Conservation (phyloP, 2,329 filamentous ascomycete species). For the Trichoderma pleuroti region DNA sequence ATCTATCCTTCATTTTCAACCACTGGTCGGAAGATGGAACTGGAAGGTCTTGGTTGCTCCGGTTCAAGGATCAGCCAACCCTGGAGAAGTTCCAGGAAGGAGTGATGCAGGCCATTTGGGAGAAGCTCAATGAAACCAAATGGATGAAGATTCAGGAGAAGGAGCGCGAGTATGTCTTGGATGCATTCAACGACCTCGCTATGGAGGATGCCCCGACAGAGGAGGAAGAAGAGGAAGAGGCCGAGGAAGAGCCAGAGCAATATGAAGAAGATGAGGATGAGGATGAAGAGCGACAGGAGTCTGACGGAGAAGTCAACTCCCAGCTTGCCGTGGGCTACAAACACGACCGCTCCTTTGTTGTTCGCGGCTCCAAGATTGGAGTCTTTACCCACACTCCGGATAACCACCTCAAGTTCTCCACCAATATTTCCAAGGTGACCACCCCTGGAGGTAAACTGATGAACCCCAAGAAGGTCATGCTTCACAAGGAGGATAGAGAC, state of each 20-base stretch:
- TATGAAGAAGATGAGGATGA: constrained; percentile 72
- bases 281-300: constrained; percentile 71
- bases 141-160: constrained; percentile 91
- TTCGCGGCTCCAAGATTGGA: constrained; percentile 95
- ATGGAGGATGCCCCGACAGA: constrained; percentile 70
- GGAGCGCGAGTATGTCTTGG: constrained; percentile 89
- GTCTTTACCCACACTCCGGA: constrained; percentile 96
- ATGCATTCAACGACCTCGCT: constrained; percentile 89
- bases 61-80: constrained; percentile 79
- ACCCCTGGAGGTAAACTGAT: constrained; percentile 84
- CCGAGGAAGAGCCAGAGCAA: constrained; percentile 56
- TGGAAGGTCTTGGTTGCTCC: constrained; percentile 91
- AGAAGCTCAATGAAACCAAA: constrained; percentile 89
- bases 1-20: constrained; percentile 98
- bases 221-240: constrained; percentile 37
- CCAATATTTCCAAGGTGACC: constrained; percentile 93
- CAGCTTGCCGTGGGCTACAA: constrained; percentile 95
- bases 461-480: constrained; percentile 94
- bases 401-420: constrained; percentile 92
- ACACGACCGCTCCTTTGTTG: constrained; percentile 93
- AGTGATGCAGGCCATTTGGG: constrained; percentile 93
- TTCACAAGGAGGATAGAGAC: constrained; percentile 85
- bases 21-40: constrained; percentile 85
- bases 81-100: constrained; percentile 89
- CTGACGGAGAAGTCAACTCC: constrained; percentile 81